Evolutionary conservation across 2,329 filamentous ascomycete genomes (phyloP).

Genomic region (Coniella lustricola): DNA sequence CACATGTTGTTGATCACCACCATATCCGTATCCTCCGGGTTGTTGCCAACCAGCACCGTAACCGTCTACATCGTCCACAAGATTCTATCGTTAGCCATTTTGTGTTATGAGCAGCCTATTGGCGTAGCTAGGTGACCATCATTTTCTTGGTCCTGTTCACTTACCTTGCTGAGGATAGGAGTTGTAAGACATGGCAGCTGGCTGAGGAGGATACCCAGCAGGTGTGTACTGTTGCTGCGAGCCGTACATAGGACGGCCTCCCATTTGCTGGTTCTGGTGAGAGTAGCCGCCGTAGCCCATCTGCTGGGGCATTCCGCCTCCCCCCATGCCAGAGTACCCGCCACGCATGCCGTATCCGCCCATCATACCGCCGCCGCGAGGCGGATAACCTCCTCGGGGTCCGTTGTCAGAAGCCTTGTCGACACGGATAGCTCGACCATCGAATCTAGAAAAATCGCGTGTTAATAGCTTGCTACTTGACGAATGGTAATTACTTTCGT

Average conservation of each 20-base stretch:
- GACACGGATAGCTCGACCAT: slow-evolving; percentile 88
- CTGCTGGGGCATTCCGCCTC: slow-evolving; percentile 29
- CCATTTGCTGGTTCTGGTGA: slow-evolving; percentile 17
- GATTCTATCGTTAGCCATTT: background rate
- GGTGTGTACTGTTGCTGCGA: slow-evolving; percentile 33
- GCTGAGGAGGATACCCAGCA: slow-evolving; percentile 34
- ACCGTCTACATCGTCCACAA: background rate
- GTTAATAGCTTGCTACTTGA: background rate
- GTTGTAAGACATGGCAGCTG: slow-evolving; percentile 31
- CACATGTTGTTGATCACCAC: slow-evolving; percentile 28
- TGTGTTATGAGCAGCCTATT: no score
- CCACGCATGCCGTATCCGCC: slow-evolving; percentile 29
- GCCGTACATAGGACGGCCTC: slow-evolving; percentile 33
- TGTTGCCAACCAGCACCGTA: slow-evolving; percentile 29
- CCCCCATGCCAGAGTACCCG: slow-evolving; percentile 27
- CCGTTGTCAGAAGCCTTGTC: slow-evolving; percentile 87
- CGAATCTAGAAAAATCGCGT: slow-evolving; percentile 55
- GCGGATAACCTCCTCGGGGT: slow-evolving; percentile 51
- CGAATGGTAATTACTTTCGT: background rate
- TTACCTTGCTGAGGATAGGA: slow-evolving; percentile 32
- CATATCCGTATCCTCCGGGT: slow-evolving; percentile 20
- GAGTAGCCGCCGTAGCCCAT: slow-evolving; percentile 29
- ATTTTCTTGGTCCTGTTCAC: background rate
- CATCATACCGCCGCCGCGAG: slow-evolving; percentile 32
- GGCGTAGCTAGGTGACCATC: background rate